Evolutionary conservation across 371 early-diverging fungal genomes (phyloP), one percentile per base, ranked within the genome.

Genomic region (Apophysomyces elegans): DNA sequence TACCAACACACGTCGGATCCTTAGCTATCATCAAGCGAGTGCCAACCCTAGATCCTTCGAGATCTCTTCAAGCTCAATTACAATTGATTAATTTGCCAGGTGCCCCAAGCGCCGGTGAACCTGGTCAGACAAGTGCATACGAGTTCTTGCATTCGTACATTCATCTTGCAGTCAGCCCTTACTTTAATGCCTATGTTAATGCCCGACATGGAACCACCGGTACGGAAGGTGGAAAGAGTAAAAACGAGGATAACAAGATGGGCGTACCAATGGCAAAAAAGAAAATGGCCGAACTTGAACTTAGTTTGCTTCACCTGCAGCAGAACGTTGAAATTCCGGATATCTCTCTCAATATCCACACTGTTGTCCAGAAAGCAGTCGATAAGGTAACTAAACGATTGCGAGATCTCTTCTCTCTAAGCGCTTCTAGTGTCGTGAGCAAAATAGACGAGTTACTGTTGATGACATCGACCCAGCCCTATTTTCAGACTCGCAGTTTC

Each of bases 321-420:
- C 97, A 99, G 70, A 97, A 98, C 73, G 94, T 98, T 39, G 98
- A 96, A 56, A 99, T 99, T 47, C 99, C 99, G 5, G 97, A 97
- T 18, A 90, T 95, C 41, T 78, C 82, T 2, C 88, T 99, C 54
- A 88, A 79, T 65, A 93, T 95, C 67, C 94, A 97, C 71, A 94
- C 94, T 13, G 86, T 90, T 3, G 90, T 98, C 38, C 88, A 86
- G 70, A 85, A 87, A 37, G 91, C 92, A 4, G 91, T 95, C 6
- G 92, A 91, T 18, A 84, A 88, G 71, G 91, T 86, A 73, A 73
- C 35, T 56, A 43, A 8, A 26, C 5, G 57, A 11, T 56, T 56
- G 41, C 32, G 1, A 26, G 32, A 26, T 45, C 46, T 56, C 37
- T 62, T 11, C 44, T 43, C 16, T 14, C 46, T 56, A 8, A 45